phyloP scores from a whole-genome alignment of 306 rosid genomes.

The Ormosia semicastrata region DNA sequence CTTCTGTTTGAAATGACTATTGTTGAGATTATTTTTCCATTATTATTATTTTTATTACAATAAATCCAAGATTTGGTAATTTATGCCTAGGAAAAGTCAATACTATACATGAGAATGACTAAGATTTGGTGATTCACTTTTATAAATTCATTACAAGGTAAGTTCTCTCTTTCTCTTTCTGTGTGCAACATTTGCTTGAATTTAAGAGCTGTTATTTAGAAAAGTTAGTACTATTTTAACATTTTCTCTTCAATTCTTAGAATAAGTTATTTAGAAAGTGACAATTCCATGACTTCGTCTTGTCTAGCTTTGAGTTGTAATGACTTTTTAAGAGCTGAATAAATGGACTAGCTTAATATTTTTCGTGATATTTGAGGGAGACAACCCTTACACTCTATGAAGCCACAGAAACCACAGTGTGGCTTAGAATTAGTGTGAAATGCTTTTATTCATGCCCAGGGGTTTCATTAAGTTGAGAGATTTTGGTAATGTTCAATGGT shows the following conservation, averaged over 20 bases:
- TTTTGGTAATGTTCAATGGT: not conserved
- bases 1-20: too few relatives aligned
- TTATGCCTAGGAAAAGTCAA: constrained; percentile 76
- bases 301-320: constrained; percentile 1
- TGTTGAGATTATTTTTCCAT: too few relatives aligned
- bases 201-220: too few relatives aligned
- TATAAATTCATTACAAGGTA: constrained; percentile 71
- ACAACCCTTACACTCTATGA: not conserved
- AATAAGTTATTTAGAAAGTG: not conserved
- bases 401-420: not conserved
- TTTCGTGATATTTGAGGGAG: not conserved
- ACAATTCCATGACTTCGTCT: not conserved
- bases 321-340: constrained; percentile 12
- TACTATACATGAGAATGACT: constrained; percentile 61
- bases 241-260: not conserved
- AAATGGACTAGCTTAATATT: not conserved
- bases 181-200: not conserved
- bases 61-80: constrained; percentile 77
- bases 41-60: not conserved
- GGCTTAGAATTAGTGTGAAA: not conserved
- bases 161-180: constrained; percentile 12
- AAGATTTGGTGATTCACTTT: constrained; percentile 64
- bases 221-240: too few relatives aligned
- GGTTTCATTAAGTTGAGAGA: not conserved
- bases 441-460: not conserved